phyloP scores from a whole-genome alignment of 352 stramenopile genomes.

The Pythium phragmitis region DNA sequence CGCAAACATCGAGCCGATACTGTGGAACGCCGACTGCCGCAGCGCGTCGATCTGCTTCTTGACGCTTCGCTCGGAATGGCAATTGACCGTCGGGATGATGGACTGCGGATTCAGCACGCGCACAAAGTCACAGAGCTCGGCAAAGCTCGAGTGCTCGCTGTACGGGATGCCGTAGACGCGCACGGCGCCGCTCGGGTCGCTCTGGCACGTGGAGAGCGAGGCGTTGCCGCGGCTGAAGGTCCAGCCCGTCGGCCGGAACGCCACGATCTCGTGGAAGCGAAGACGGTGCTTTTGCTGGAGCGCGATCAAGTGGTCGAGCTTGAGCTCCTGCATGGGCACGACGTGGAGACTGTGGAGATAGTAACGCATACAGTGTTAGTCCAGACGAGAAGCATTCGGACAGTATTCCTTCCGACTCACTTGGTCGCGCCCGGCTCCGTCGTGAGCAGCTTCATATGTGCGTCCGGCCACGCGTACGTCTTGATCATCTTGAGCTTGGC shows the following conservation, averaged over 20 bases:
- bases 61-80: conserved; percentile 51
- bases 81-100: conserved; percentile 94
- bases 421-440: conserved; percentile 70
- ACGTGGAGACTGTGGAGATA: conserved; percentile 81
- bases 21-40: conserved; percentile 62
- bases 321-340: conserved; percentile 91
- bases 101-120: conserved; percentile 78
- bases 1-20: conserved; percentile 50
- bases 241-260: conserved; percentile 95
- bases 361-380: no score
- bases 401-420: conserved; percentile 32
- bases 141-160: conserved; percentile 96
- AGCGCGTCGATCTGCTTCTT: conserved; percentile 73
- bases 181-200: conserved; percentile 77
- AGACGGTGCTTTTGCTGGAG: conserved; percentile 68
- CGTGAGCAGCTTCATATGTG: conserved; percentile 87
- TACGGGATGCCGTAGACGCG: conserved; percentile 95
- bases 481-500: conserved; percentile 84
- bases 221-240: conserved; percentile 64
- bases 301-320: conserved; percentile 86
- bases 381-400: background rate
- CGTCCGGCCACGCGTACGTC: conserved; percentile 80
- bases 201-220: conserved; percentile 72
- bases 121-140: conserved; percentile 93
- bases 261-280: conserved; percentile 84